Conservation (phyloP, 352 stramenopile genomes). For the Globisporangium solare region DNA sequence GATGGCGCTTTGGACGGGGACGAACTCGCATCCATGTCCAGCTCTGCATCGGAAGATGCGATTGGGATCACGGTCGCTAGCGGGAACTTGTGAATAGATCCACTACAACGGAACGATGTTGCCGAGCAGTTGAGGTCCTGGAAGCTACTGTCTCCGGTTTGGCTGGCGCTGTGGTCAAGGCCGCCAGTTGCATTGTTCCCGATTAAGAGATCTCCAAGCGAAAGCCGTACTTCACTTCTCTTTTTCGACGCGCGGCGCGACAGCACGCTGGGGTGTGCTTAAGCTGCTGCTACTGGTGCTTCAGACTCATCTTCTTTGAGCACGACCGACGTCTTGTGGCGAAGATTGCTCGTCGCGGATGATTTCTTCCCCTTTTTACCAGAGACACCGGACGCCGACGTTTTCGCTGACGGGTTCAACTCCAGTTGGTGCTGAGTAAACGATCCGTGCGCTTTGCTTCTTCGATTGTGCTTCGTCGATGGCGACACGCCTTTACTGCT, state of each 20-base stretch:
- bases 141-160: not conserved
- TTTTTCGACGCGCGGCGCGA: not conserved
- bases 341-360: slow-evolving; percentile 3
- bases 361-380: not conserved
- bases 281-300: not conserved
- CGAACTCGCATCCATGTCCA: not conserved
- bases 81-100: not conserved
- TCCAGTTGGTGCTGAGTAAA: not conserved
- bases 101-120: not conserved
- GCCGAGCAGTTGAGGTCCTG: not conserved
- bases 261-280: not conserved
- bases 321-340: slow-evolving; percentile 5
- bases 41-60: not conserved
- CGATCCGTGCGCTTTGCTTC: not conserved
- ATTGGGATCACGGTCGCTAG: not conserved
- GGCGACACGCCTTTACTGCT: not conserved
- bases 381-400: not conserved
- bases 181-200: not conserved
- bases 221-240: not conserved
- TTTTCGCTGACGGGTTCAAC: not conserved
- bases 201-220: not conserved
- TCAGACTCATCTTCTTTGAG: not conserved
- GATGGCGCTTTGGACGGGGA: not conserved
- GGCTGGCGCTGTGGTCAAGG: not conserved
- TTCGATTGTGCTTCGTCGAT: not conserved